Evolutionary conservation across 2,329 filamentous ascomycete genomes (phyloP).

Genomic region (Monilinia fructicola): DNA sequence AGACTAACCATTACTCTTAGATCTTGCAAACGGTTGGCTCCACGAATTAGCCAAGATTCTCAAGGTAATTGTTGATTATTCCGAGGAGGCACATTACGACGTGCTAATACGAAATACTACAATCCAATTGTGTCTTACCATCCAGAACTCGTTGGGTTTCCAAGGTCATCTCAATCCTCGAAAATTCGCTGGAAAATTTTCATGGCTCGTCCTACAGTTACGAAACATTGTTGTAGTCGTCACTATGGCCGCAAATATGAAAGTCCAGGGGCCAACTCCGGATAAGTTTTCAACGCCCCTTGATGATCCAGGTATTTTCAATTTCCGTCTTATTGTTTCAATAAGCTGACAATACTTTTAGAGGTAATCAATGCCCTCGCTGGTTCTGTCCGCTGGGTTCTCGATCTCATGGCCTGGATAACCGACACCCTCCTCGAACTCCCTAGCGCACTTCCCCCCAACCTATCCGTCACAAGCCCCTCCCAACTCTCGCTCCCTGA

Average conservation of each 20-base stretch:
- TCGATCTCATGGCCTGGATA: slow-evolving; percentile 67
- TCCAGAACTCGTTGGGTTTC: slow-evolving; percentile 77
- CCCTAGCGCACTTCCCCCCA: slow-evolving; percentile 48
- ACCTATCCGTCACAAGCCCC: slow-evolving; percentile 48
- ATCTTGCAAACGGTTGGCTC: slow-evolving; percentile 62
- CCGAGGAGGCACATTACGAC: slow-evolving; percentile 70
- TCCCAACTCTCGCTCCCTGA: slow-evolving; percentile 48
- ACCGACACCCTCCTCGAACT: slow-evolving; percentile 59
- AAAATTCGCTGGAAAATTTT: slow-evolving; percentile 68
- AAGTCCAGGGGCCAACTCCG: slow-evolving; percentile 49
- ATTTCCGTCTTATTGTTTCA: slow-evolving; percentile 24
- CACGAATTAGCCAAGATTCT: slow-evolving; percentile 67
- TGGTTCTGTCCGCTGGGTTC: slow-evolving; percentile 75
- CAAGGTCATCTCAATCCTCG: slow-evolving; percentile 61
- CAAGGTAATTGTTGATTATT: slow-evolving; percentile 77
- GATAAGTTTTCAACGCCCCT: slow-evolving; percentile 55
- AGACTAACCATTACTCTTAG: slow-evolving; percentile 43
- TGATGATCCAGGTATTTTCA: slow-evolving; percentile 58
- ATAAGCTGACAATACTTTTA: slow-evolving; percentile 34
- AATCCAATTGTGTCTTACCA: slow-evolving; percentile 73
- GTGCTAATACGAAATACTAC: slow-evolving; percentile 69
- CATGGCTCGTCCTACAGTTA: slow-evolving; percentile 72
- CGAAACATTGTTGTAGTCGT: slow-evolving; percentile 68
- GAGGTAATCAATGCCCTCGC: slow-evolving; percentile 72
- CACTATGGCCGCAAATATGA: slow-evolving; percentile 58